Evolutionary conservation across 2,329 filamentous ascomycete genomes (phyloP).

Genomic region (Aureobasidium lini): DNA sequence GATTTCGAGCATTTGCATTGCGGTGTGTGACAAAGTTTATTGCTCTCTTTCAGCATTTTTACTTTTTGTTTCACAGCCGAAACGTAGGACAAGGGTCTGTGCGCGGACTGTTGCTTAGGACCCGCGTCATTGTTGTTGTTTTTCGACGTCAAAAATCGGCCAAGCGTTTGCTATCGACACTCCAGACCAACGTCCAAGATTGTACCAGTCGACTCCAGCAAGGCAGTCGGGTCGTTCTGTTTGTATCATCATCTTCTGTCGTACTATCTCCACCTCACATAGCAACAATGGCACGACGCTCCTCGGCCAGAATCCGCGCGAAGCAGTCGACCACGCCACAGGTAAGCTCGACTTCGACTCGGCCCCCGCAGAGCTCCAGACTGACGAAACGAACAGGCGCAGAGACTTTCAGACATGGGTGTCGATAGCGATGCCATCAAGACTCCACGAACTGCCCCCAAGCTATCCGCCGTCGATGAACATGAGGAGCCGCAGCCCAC

Average conservation of each 20-base stretch:
- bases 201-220: background rate
- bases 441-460: constrained; percentile 28
- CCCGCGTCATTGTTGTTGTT: background rate
- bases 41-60: background rate
- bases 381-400: background rate
- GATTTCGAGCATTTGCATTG: too few relatives aligned
- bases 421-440: constrained; percentile 25
- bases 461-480: constrained; percentile 41
- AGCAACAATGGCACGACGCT: constrained; percentile 26
- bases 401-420: constrained; percentile 27
- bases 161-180: background rate
- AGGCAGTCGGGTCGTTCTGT: background rate
- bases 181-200: background rate
- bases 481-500: constrained; percentile 32
- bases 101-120: background rate
- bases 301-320: constrained; percentile 26
- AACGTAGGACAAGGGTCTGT: background rate
- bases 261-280: background rate
- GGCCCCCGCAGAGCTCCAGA: background rate
- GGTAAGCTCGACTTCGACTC: constrained; percentile 11
- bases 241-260: background rate
- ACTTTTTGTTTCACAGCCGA: background rate
- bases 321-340: constrained; percentile 23
- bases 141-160: constrained; percentile 2
- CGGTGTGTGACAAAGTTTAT: background rate